Base-by-base conservation (phyloP, 306 rosid species). In the Dryas octopetala region DNA sequence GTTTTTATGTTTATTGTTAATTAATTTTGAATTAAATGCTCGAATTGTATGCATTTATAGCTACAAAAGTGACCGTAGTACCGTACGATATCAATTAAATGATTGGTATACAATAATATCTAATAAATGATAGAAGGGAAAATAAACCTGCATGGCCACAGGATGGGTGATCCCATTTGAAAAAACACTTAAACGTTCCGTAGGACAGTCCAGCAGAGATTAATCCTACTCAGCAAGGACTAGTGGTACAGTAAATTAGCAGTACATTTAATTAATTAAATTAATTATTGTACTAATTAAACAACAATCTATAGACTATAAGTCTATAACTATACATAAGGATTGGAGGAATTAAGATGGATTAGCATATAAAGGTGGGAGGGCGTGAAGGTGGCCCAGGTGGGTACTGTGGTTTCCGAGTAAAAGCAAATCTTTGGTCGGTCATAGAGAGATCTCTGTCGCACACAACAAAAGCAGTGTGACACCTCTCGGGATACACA, bases 351-450 rank as follows among this genome's bases (percentile, higher is more conserved):
- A 28, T 19, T 19, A 19, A 19, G 32, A 28, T 28, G 32, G 32
- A 28, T 28, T 28, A 10, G 19, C 66, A 70, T 26, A 46, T 5
- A 7, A 32, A 26, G 19, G 38, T 81, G 48, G 44, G 32, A 19
- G 60, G 72, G 50, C 40, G 70, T 23, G 86, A 8, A 43, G 73
- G 40, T 49, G 19, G 19, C 19, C 19, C 19, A 19, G 2, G 32
- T 28, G 63, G 76, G 32, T 15, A 40, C 52, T 32, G 72, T 62
- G 80, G 81, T 66, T 53, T 83, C 58, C 48, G 48, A 62, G 73
- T 46, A 81, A 70, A 80, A 79, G 83, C 81, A 83, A 73, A 87
- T 87, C 84, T 87, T 79, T 78, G 89, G 87, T 82, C 81, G 85
- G 89, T 83, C 89, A 73, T 40, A 51, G 79, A 63, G 62, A 71